Evolutionary conservation across 73 alveolate genomes (phyloP).

Genomic region (Stentor roeselii): DNA sequence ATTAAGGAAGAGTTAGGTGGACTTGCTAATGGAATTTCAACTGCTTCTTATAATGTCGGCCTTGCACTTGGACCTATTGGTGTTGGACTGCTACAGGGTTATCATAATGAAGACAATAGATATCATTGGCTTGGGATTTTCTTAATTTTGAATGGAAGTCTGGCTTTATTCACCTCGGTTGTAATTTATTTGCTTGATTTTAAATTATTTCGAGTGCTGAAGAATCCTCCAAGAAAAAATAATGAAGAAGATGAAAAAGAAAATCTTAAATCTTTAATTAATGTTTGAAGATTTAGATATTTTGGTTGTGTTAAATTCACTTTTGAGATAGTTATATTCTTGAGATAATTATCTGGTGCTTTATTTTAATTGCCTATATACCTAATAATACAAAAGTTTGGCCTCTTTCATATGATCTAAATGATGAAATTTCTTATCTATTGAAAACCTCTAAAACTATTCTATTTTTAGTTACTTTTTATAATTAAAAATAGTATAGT

Average conservation of each 20-base stretch:
- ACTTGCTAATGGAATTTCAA: slow-evolving; percentile 78
- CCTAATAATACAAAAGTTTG: too few relatives aligned
- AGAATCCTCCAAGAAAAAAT: too few relatives aligned
- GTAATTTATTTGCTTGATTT: neutral
- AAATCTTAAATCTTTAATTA: too few relatives aligned
- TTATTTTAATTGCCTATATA: too few relatives aligned
- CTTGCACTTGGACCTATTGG: slow-evolving; percentile 60
- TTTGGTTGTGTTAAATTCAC: neutral
- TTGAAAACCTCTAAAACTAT: too few relatives aligned
- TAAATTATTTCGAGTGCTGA: neutral
- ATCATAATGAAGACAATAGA: neutral
- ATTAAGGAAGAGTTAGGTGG: slow-evolving; percentile 71
- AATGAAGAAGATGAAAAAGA: neutral
- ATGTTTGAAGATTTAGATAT: neutral
- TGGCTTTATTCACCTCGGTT: neutral
- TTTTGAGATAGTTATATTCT: too few relatives aligned
- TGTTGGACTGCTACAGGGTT: slow-evolving; percentile 38
- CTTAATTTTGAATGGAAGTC: neutral
- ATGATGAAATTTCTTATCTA: too few relatives aligned
- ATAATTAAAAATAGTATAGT: too few relatives aligned
- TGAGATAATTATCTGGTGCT: too few relatives aligned
- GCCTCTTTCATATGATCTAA: too few relatives aligned
- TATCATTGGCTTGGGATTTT: neutral
- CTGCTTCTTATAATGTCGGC: slow-evolving; percentile 80
- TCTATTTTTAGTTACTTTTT: too few relatives aligned